Evolutionary conservation across 176 grass and related monocot species (phyloP), one percentile per base, ranked within the genome.

Genomic region (Musa troglodytarum): DNA sequence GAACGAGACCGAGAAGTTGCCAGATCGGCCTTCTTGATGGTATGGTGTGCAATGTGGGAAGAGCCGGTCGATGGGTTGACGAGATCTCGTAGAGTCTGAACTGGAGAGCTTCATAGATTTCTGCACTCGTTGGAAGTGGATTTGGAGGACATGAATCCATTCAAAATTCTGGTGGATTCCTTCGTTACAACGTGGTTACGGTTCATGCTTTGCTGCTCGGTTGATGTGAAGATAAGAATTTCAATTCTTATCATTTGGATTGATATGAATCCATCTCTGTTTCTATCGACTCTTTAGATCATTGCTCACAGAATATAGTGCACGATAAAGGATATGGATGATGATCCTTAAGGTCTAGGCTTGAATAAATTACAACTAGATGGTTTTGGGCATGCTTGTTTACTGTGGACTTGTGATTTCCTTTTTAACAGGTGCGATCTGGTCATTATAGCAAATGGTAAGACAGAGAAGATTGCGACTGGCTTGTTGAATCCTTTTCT

Each of bases 401-500:
- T 15, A 61, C 52, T 9, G 20, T 19, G 68, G n/a, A 71, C 9
- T 65, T 10, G n/a, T 57, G 16, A 17, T 28, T 8, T 34, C 3
- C 9, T 62, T 50, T 91, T 85, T 83, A 13, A 62, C 66, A 99
- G 95, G 79, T 99, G 85, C 70, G 95, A 99, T 92, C 88, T 99
- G 90, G 81, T 99, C 22, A 86, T 99, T 57, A 69, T 85, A 76
- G 73, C 55, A 13, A 94, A 94, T 87, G 91, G 88, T 53, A 80
- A 87, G 53, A 87, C 83, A n/a, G 95, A 99, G 82, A 99, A 99
- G 75, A 78, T 99, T 54, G 95, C 90, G 20, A 94, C 90, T 13
- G 95, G 95, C 26, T 85, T 99, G 72, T 67, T 99, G 50, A 94
- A 94, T 50, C 90, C 90, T 1, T 99, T 94, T 82, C 65, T 99